Evolutionary conservation across 2,329 filamentous ascomycete species (phyloP), one percentile per base, ranked within the genome.

Genomic region (Tolypocladium tropicale): DNA sequence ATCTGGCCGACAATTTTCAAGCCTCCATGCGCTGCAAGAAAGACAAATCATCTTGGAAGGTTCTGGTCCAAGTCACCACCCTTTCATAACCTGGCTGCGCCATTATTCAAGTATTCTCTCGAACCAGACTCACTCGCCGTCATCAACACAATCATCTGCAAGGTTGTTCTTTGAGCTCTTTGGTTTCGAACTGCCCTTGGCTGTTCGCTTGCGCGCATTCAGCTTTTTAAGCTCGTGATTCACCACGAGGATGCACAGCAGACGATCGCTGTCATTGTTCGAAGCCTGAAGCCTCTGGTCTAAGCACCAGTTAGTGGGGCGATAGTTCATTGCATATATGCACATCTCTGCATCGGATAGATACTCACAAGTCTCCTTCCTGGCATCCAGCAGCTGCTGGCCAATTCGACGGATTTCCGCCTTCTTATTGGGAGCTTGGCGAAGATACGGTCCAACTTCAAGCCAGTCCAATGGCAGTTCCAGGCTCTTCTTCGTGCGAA

Each of bases 151-250:
- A 41, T 65, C 63, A 41, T 64, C 62, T n/a, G 61, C 61, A 51
- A 60, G 57, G 21, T 34, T 28, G 6, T 57, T 28, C 14, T 41
- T 48, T 30, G 57, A 56, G 12, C 60, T 53, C 57, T 64, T 68
- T 30, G 61, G 60, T 54, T 67, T 69, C 23, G 62, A 59, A 30
- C 63, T 57, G 41, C 60, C 53, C 57, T 70, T 66, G 34, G 65
- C 55, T 28, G 62, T 57, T 48, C 70, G 64, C 59, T 65, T 65
- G 33, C 68, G 63, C 48, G 71, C 67, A 51, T 68, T 70, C 56
- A 74, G 65, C 61, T 72, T 74, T 63, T 73, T 72, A 25, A 73
- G 53, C 60, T 74, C 71, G 55, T 74, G 71, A 53, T 70, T 67
- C 23, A 74, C 65, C 34, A 74, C 70, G 48, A 74, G 63, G 34